A percentile compares a stretch with the other conserved stretches of the same genome.
Conservation (phyloP, 805 yeast species). For the Yarrowia sp. region DNA sequence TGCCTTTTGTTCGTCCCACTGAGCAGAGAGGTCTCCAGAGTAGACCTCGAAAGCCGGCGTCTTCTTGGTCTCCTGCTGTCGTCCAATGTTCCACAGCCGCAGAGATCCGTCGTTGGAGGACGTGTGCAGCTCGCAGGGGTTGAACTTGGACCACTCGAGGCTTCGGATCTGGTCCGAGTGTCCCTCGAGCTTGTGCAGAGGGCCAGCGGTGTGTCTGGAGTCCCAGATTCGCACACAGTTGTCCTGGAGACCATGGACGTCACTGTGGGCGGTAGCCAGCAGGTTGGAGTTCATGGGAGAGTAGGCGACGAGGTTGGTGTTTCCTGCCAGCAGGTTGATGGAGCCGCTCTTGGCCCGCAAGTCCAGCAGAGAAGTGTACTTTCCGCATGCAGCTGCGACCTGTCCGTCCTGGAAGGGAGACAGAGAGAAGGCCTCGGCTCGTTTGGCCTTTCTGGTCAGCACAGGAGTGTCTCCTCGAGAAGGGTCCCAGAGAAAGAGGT, state of each 20-base stretch:
- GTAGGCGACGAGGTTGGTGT: conserved; percentile 61
- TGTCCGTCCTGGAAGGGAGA: conserved; percentile 58
- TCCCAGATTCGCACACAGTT: conserved; percentile 76
- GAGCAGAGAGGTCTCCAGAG: conserved; percentile 23
- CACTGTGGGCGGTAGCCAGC: conserved; percentile 68
- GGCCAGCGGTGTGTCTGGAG: conserved; percentile 61
- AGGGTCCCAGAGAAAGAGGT: conserved; percentile 78
- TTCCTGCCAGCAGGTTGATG: conserved; percentile 55
- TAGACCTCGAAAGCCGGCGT: neutral
- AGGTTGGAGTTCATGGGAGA: conserved; percentile 64
- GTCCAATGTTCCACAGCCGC: conserved; percentile 66
- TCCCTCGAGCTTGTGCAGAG: conserved; percentile 61
- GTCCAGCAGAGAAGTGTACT: conserved; percentile 79
- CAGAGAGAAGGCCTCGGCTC: conserved; percentile 60
- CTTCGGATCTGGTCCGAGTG: conserved; percentile 63
- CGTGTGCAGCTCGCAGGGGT: conserved; percentile 56
- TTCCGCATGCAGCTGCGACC: conserved; percentile 64
- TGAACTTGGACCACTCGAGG: conserved; percentile 64
- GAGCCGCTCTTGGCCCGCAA: conserved; percentile 59
- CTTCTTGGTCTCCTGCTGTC: conserved; percentile 9
- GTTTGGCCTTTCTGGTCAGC: conserved; percentile 59
- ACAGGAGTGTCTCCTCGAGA: conserved; percentile 66
- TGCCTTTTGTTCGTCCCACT: conserved; percentile 26
- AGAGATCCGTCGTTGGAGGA: conserved; percentile 71
- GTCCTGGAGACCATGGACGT: conserved; percentile 43